Evolutionary conservation across 2,329 filamentous ascomycete genomes (phyloP).

Genomic region (Calcarisporium arbuscula): DNA sequence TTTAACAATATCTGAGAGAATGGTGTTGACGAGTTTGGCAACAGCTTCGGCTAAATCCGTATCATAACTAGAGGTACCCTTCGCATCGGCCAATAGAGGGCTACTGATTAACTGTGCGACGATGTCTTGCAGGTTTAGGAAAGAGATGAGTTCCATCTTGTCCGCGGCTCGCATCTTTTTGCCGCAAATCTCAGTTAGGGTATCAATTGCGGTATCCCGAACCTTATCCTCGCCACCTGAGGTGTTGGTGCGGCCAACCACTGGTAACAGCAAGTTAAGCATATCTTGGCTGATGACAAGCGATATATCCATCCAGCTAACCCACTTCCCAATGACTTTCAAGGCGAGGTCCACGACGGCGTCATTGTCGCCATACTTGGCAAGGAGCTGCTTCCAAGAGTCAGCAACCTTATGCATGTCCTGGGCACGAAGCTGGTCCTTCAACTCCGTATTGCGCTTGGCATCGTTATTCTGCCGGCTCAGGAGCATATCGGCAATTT

Average conservation of each 20-base stretch:
- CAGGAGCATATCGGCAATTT: slow-evolving; percentile 90
- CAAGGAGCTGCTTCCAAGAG: slow-evolving; percentile 88
- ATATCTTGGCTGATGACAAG: slow-evolving; percentile 87
- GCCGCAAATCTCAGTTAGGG: slow-evolving; percentile 89
- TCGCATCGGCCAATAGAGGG: slow-evolving; percentile 70
- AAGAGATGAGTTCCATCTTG: slow-evolving; percentile 89
- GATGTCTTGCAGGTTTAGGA: slow-evolving; percentile 81
- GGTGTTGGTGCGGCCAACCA: slow-evolving; percentile 69
- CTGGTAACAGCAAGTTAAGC: slow-evolving; percentile 75
- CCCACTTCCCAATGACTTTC: slow-evolving; percentile 91
- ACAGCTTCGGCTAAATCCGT: slow-evolving; percentile 93
- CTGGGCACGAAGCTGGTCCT: slow-evolving; percentile 79
- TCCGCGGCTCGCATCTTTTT: slow-evolving; percentile 96
- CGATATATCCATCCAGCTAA: slow-evolving; percentile 97
- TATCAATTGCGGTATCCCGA: slow-evolving; percentile 85
- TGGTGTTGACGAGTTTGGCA: slow-evolving; percentile 90
- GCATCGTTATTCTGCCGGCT: slow-evolving; percentile 71
- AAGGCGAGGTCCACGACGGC: slow-evolving; percentile 79
- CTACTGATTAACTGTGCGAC: slow-evolving; percentile 80
- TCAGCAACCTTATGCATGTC: slow-evolving; percentile 83
- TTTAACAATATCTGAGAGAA: slow-evolving; percentile 78
- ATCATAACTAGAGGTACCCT: slow-evolving; percentile 82
- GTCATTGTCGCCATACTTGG: slow-evolving; percentile 68
- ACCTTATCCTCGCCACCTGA: slow-evolving; percentile 70
- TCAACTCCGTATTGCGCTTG: slow-evolving; percentile 81